phyloP scores from a whole-genome alignment of 352 stramenopile genomes.

The Pythium monospermum region DNA sequence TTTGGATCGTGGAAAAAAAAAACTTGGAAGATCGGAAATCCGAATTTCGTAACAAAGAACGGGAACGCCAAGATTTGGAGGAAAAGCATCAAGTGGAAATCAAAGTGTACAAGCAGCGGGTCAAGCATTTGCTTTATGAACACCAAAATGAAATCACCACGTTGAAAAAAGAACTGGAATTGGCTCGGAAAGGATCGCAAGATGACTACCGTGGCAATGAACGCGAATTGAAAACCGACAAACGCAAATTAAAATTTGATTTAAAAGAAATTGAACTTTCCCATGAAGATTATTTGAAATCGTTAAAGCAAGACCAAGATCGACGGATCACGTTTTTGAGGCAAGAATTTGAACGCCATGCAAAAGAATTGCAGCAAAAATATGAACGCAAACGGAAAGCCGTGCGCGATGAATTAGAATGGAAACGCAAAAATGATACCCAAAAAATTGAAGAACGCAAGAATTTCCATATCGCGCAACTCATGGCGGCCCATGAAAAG shows the following conservation, averaged over 20 bases:
- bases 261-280: conserved; percentile 91
- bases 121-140: conserved; percentile 95
- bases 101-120: conserved; percentile 95
- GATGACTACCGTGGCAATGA: conserved; percentile 88
- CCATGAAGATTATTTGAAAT: conserved; percentile 91
- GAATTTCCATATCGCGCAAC: conserved; percentile 87
- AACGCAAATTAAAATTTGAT: conserved; percentile 82
- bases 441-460: conserved; percentile 90
- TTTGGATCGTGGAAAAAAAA: conserved; percentile 97
- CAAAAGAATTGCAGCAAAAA: conserved; percentile 89
- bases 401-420: conserved; percentile 82
- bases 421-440: conserved; percentile 77
- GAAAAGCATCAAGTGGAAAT: conserved; percentile 95
- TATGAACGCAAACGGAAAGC: conserved; percentile 76
- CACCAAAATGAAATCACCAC: conserved; percentile 91
- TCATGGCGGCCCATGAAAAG: conserved; percentile 93
- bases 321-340: conserved; percentile 86
- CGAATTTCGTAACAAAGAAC: conserved; percentile 92
- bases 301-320: conserved; percentile 91
- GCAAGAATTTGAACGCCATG: conserved; percentile 89
- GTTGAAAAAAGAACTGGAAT: conserved; percentile 89
- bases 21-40: conserved; percentile 92
- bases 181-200: conserved; percentile 86
- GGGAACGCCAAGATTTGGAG: conserved; percentile 92
- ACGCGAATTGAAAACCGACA: conserved; percentile 87